Percentiles rank a stretch among this genome's conserved stretches.
Evolutionary conservation across 202 grass and related monocot genomes (phyloP).

Genomic region (Alloteropsis angusta): DNA sequence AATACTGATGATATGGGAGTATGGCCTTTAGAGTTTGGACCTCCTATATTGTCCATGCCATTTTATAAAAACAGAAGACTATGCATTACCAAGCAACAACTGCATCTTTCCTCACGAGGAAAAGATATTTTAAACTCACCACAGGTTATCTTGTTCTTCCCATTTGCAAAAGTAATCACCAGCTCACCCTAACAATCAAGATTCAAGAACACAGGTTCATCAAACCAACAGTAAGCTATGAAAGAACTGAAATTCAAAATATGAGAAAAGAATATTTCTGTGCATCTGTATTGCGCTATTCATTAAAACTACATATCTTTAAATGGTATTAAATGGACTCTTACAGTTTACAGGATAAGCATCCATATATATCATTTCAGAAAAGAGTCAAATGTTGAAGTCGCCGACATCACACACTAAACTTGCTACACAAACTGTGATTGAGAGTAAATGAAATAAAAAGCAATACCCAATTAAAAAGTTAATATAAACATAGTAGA

Average conservation of each 20-base stretch:
- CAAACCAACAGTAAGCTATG: neutral
- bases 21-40: too few relatives aligned
- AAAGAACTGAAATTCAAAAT: neutral
- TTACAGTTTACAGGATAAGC: too few relatives aligned
- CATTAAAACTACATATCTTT: neutral
- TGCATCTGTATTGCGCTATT: neutral
- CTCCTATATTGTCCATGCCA: too few relatives aligned
- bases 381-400: too few relatives aligned
- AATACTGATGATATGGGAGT: too few relatives aligned
- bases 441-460: neutral
- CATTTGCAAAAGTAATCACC: constrained; percentile 54
- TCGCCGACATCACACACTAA: too few relatives aligned
- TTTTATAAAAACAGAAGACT: neutral
- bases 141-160: constrained; percentile 51
- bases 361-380: too few relatives aligned
- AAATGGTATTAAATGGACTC: neutral
- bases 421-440: neutral
- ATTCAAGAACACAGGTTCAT: constrained; percentile 21
- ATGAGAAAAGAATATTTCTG: neutral
- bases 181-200: constrained; percentile 47
- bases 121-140: constrained; percentile 16
- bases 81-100: neutral
- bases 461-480: neutral
- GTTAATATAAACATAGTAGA: neutral
- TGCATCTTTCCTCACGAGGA: neutral